These are phyloP conservation scores for Alisma plantagoaquatica DNA, from an alignment of 106 monocot genomes.

Conservation along the genomic window DNA sequence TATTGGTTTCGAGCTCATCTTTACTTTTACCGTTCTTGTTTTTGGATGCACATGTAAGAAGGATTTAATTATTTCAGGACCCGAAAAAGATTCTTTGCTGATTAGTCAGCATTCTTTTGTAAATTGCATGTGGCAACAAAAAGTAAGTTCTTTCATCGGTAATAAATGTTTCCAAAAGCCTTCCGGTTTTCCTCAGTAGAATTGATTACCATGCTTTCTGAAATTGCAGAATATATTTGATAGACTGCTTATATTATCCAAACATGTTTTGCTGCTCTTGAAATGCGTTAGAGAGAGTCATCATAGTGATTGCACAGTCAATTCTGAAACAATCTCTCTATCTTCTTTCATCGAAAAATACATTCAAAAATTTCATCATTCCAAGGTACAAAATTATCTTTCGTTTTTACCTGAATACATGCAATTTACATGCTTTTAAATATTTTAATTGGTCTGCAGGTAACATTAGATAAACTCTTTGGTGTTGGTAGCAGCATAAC, in stretches of 20 bases:
- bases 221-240: constrained; percentile 61
- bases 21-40: background rate
- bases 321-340: constrained; percentile 17
- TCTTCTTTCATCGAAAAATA: constrained; percentile 28
- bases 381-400: constrained; percentile 42
- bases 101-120: constrained; percentile 25
- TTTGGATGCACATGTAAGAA: too few species aligned
- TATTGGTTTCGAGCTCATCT: constrained; percentile 2
- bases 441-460: constrained; percentile 30
- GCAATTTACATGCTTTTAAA: too few species aligned
- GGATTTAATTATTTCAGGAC: constrained; percentile 14
- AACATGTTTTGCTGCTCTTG: constrained; percentile 41
- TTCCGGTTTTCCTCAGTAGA: background rate
- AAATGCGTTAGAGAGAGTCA: constrained; percentile 38
- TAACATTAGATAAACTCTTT: constrained; percentile 44
- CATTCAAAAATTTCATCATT: constrained; percentile 23
- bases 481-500: constrained; percentile 10
- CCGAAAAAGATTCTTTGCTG: constrained; percentile 9
- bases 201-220: background rate
- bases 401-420: background rate
- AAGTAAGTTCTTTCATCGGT: constrained; percentile 24
- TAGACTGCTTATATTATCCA: constrained; percentile 40
- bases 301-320: constrained; percentile 26
- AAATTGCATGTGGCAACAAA: constrained; percentile 77
- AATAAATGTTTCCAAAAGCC: background rate